Evolutionary conservation across 768 basidiomycete species (phyloP).

Genomic region (Hypholoma sublateritium): DNA sequence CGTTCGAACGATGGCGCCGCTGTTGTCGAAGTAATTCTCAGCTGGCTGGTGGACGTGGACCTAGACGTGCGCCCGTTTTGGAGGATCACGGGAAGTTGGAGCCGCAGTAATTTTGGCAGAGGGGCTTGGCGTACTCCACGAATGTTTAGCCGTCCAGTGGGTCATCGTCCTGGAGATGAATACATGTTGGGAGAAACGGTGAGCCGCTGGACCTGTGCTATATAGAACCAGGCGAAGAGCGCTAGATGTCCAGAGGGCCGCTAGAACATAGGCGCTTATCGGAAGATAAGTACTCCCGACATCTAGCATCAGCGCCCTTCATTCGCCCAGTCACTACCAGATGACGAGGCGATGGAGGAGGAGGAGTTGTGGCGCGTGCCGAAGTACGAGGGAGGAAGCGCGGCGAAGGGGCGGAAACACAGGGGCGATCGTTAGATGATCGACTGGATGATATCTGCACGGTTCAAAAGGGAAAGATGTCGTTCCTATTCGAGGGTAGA

Average conservation of each 20-base stretch:
- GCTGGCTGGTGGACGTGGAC: neutral
- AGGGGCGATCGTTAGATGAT: neutral
- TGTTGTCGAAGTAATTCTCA: too few relatives aligned
- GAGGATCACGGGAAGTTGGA: neutral
- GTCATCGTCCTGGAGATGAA: too few relatives aligned
- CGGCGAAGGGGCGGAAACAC: neutral
- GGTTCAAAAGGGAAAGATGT: neutral
- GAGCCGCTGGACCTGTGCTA: too few relatives aligned
- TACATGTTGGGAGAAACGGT: too few relatives aligned
- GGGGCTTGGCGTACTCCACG: neutral
- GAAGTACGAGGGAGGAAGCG: neutral
- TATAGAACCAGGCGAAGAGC: too few relatives aligned
- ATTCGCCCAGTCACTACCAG: too few relatives aligned
- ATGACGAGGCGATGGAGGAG: too few relatives aligned
- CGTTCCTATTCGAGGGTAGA: neutral
- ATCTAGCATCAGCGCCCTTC: too few relatives aligned
- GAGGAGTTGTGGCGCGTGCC: neutral
- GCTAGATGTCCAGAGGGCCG: too few relatives aligned
- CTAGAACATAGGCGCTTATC: too few relatives aligned
- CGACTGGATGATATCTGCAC: neutral
- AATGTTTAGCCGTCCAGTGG: neutral
- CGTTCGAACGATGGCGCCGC: too few relatives aligned
- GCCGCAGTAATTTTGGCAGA: neutral
- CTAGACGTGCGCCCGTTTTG: neutral
- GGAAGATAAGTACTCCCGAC: too few relatives aligned